Evolutionary conservation across 768 basidiomycete genomes (phyloP), one percentile per base, ranked within the genome.

Genomic region (Crepidotus variabilis): DNA sequence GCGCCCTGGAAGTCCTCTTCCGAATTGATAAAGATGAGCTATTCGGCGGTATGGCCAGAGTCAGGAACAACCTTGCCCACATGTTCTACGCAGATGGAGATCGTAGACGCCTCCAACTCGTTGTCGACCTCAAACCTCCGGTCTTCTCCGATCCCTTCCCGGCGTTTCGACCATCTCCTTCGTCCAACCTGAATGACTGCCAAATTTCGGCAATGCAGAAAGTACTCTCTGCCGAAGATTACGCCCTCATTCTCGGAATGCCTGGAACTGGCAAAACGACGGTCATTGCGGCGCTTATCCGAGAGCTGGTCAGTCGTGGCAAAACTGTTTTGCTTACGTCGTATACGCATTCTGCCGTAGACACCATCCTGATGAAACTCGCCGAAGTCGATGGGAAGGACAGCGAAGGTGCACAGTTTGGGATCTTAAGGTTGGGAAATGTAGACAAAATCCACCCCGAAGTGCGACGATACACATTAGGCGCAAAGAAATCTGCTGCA

Each of bases 231-330:
- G 93, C 97, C 1, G 75, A 82, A 56, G 94, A 99, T 69, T 99
- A 98, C 67, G 88, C 95, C 0, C 73, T 98, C 55, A 83, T 99
- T 23, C 77, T 98, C 6, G 97, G 97, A 14, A 98, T 98, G 97
- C 97, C 97, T 7, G 97, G 97, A 0, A 98, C 96, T 3, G 96
- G 97, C 7, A 99, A 99, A 73, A 97, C 96, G 45, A 96, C 94
- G 1, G 90, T 97, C 3, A 90, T 97, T 58, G 92, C 91, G 0
- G 87, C 92, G 32, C 81, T 97, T 49, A 94, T 98, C 66, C 80
- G 83, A 63, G 80, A 80, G 49, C 72, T 98, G 13, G 92, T 94
- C 1, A 79, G 71, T 36, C 75, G 85, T 72, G 92, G 92, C 6
- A 95, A 97, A 76, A 90, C 83, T 0, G 91, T 98, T 5, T 72